Conservation (phyloP, 1,284 basidiomycete species). For the Leccinum pachyderme region DNA sequence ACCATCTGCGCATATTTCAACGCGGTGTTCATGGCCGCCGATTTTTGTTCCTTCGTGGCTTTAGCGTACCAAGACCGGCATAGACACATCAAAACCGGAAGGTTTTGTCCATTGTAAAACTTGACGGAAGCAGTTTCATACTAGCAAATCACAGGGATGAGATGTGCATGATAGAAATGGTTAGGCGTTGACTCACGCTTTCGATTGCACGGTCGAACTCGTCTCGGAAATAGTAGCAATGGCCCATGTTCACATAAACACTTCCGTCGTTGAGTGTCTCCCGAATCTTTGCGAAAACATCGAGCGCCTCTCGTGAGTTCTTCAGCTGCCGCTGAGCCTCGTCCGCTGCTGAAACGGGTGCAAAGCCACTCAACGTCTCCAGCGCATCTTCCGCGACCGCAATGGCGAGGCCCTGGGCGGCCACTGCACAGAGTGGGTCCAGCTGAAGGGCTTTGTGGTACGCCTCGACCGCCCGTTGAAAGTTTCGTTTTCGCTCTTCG, state of each 20-base stretch:
- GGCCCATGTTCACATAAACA: slow-evolving; percentile 92
- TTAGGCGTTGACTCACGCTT: slow-evolving; percentile 50
- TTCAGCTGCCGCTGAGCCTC: slow-evolving; percentile 64
- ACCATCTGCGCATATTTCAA: slow-evolving; percentile 64
- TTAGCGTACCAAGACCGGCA: slow-evolving; percentile 91
- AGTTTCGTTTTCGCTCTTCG: slow-evolving; percentile 75
- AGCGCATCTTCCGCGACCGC: slow-evolving; percentile 87
- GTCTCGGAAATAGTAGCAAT: slow-evolving; percentile 87
- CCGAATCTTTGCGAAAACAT: slow-evolving; percentile 84
- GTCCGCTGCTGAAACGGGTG: slow-evolving; percentile 49
- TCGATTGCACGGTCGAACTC: slow-evolving; percentile 94
- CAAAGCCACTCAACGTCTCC: slow-evolving; percentile 56
- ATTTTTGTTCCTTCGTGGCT: slow-evolving; percentile 84
- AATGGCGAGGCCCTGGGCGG: slow-evolving; percentile 91
- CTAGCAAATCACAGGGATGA: slow-evolving; percentile 40
- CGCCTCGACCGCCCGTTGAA: slow-evolving; percentile 81
- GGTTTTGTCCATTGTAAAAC: slow-evolving; percentile 70
- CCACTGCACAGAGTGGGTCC: slow-evolving; percentile 83
- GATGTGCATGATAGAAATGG: slow-evolving; percentile 35
- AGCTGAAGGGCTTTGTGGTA: slow-evolving; percentile 86
- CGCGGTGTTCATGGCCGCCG: slow-evolving; percentile 74
- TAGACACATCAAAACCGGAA: slow-evolving; percentile 75
- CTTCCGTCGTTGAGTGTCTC: slow-evolving; percentile 84
- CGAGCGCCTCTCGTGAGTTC: slow-evolving; percentile 80
- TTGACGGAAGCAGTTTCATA: slow-evolving; percentile 84